These are phyloP conservation scores for Cicer yamashitae DNA, from an alignment of 306 rosid genomes.

Conservation along the genomic window DNA sequence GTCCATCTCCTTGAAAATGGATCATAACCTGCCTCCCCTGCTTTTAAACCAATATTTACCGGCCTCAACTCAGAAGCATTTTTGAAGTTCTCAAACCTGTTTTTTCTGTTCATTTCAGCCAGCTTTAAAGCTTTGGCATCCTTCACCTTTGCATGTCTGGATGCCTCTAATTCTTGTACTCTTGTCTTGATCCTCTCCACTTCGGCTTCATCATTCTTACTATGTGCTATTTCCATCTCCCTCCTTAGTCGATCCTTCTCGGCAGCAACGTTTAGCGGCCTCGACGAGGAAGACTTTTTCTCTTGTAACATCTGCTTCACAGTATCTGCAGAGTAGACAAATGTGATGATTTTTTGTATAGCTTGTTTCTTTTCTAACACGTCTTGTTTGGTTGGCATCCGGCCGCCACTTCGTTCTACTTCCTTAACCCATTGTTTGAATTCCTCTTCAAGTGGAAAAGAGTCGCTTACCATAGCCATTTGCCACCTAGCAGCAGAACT, in stretches of 20 bases:
- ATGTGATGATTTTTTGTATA: conserved; percentile 65
- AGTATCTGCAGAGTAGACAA: conserved; percentile 88
- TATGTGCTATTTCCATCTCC: conserved; percentile 73
- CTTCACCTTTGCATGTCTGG: conserved; percentile 57
- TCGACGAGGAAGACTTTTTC: conserved; percentile 81
- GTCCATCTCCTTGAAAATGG: conserved; percentile 99
- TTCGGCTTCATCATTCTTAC: conserved; percentile 69
- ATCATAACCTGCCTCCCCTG: conserved; percentile 97
- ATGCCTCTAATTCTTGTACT: conserved; percentile 76
- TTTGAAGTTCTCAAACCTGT: conserved; percentile 92
- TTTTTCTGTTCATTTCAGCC: conserved; percentile 94
- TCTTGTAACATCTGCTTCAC: conserved; percentile 94
- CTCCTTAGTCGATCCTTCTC: conserved; percentile 92
- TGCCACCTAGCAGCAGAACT: conserved; percentile 95
- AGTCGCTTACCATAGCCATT: conserved; percentile 97
- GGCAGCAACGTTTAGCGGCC: conserved; percentile 92
- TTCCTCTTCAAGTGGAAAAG: conserved; percentile 80
- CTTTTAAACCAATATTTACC: conserved; percentile 61
- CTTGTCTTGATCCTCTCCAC: conserved; percentile 73
- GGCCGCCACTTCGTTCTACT: conserved; percentile 81
- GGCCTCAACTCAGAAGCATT: conserved; percentile 86
- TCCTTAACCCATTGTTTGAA: conserved; percentile 90
- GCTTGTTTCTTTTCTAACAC: conserved; percentile 74
- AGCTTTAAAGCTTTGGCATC: conserved; percentile 85
- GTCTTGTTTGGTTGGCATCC: conserved; percentile 75